Evolutionary conservation across 1,284 basidiomycete genomes (phyloP), one percentile per base, ranked within the genome.

Genomic region (Sphagnurus paluster): DNA sequence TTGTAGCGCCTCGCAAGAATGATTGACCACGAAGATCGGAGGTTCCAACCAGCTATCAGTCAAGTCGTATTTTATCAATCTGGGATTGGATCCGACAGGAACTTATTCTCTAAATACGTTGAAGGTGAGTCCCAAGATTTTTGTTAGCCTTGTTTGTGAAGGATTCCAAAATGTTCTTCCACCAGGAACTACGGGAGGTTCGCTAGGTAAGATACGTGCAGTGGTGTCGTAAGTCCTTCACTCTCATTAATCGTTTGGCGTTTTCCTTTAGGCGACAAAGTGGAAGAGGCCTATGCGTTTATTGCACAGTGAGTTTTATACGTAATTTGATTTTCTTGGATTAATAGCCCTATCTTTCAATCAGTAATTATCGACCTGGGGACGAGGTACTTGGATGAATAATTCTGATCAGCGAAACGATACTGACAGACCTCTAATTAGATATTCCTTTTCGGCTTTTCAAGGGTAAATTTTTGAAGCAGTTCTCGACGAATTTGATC

Each of bases 401-500:
- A 16, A 30, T 16, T 20, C 19, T 24, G 4, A n/a, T 8, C 2
- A 17, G 11, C 36, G 7, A 2, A 19, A 19, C 14, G 5, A 16
- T 7, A 26, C 7, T 20, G 33, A 35, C n/a, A 23, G 2, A 40
- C 17, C 39, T 37, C 17, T 8, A 2, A 8, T 0, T 23, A 81
- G 83, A 79, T 87, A n/a, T 87, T 81, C 60, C 70, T 87, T 32
- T 87, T 87, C 61, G 84, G 84, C 2, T 87, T 87, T 60, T 87
- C 84, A 13, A 70, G 84, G 58, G 82, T 82, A 62, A 14, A 53
- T 30, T 17, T 13, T 8, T 35, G 16, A 23, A 16, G 41, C 9
- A 36, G 11, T 24, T 25, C 38, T 21, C 20, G 21, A 47, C 35
- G 44, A 44, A n/a, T 38, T 29, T 48, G 10, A 14, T 25, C 29